Percentiles rank a stretch among this genome's conserved stretches.
Conservation (phyloP, 352 stramenopile genomes). For the Globisporangium spinosum region DNA sequence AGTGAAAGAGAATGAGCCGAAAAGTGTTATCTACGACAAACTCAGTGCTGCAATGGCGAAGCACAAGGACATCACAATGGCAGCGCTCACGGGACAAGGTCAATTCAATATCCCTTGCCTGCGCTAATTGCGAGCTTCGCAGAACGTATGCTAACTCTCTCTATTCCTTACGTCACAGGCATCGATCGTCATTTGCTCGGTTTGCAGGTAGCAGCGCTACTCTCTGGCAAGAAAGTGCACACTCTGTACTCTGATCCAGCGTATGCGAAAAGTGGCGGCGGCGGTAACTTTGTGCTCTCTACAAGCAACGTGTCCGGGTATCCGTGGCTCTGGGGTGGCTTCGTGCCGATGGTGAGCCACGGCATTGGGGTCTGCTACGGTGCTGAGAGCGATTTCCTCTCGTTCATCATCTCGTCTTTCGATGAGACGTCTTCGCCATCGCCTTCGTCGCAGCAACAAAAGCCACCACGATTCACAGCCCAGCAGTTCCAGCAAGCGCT, state of each 20-base stretch:
- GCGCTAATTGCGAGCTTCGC: background rate
- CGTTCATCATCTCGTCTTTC: constrained; percentile 92
- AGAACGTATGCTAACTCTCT: background rate
- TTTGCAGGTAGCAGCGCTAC: constrained; percentile 81
- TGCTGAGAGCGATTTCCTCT: constrained; percentile 86
- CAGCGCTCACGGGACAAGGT: constrained; percentile 62
- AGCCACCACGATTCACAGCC: constrained; percentile 30
- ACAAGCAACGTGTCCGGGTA: constrained; percentile 94
- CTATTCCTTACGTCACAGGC: constrained; percentile 19
- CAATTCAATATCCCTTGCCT: background rate
- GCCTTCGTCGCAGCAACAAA: constrained; percentile 1
- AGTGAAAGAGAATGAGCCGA: constrained; percentile 40
- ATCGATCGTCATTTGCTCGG: constrained; percentile 93
- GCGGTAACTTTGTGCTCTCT: constrained; percentile 90
- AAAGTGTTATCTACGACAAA: constrained; percentile 39
- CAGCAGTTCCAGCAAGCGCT: constrained; percentile 43
- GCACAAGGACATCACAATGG: constrained; percentile 86
- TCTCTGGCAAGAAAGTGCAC: constrained; percentile 61
- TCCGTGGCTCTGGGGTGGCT: constrained; percentile 94
- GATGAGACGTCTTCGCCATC: constrained; percentile 28
- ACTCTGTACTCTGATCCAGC: constrained; percentile 81
- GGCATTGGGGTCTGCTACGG: constrained; percentile 94
- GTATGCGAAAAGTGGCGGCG: constrained; percentile 80
- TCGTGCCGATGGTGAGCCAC: constrained; percentile 87
- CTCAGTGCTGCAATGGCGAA: constrained; percentile 72